phyloP scores from a whole-genome alignment of 1,284 basidiomycete genomes.

The Sparassis latifolia region DNA sequence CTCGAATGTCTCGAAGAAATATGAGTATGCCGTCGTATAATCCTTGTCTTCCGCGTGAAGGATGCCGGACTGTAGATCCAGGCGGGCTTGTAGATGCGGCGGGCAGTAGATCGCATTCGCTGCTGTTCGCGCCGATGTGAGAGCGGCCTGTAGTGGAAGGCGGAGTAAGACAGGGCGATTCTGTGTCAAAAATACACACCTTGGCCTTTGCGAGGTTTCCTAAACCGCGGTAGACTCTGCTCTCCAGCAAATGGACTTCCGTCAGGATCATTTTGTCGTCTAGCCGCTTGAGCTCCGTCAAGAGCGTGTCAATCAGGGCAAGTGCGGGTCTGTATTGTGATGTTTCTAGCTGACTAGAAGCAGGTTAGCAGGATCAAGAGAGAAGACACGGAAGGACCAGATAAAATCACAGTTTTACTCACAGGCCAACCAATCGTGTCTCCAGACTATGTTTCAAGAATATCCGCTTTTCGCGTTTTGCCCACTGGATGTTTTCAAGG shows the following conservation, averaged over 20 bases:
- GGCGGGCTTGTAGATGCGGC: constrained; percentile 83
- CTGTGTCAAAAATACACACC: constrained; percentile 32
- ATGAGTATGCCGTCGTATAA: constrained; percentile 95
- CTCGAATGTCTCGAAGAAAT: constrained; percentile 97
- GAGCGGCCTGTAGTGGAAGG: constrained; percentile 54
- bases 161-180: neutral
- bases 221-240: constrained; percentile 84
- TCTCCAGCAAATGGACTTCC: constrained; percentile 93
- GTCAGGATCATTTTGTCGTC: constrained; percentile 99
- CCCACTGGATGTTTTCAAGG: constrained; percentile 91
- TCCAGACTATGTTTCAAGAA: constrained; percentile 95
- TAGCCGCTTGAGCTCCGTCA: constrained; percentile 87
- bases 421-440: constrained; percentile 83
- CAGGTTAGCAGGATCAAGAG: neutral
- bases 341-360: constrained; percentile 66
- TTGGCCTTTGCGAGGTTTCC: constrained; percentile 95
- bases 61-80: constrained; percentile 90
- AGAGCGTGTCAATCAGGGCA: constrained; percentile 75
- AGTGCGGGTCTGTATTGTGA: constrained; percentile 79
- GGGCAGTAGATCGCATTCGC: constrained; percentile 99
- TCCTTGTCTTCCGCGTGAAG: constrained; percentile 97
- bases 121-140: constrained; percentile 90
- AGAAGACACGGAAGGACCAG: constrained; percentile 2
- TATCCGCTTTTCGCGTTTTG: constrained; percentile 86
- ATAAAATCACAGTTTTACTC: constrained; percentile 23